phyloP scores from a whole-genome alignment of 2,329 filamentous ascomycete genomes.

The Celoporthe dispersa region DNA sequence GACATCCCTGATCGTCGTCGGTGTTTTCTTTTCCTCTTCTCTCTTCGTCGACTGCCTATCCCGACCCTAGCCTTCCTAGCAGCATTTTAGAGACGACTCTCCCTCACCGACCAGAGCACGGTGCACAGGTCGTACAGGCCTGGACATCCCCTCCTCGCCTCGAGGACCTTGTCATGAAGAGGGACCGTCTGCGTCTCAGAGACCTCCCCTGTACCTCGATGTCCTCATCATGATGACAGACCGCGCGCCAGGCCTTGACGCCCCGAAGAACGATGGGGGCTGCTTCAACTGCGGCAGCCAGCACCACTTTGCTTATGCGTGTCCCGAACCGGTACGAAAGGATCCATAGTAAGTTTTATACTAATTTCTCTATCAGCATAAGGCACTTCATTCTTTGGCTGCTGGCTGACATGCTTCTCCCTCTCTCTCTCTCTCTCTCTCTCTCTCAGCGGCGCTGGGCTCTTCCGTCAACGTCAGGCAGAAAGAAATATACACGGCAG shows the following conservation, averaged over 20 bases:
- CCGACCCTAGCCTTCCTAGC: background rate
- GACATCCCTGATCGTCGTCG: background rate
- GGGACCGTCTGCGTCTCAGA: conserved; percentile 5
- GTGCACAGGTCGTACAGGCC: background rate
- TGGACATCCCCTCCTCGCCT: background rate
- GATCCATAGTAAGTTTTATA: conserved; percentile 54
- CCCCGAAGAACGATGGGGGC: conserved; percentile 39
- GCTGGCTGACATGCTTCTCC: background rate
- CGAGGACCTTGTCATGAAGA: conserved; percentile 11
- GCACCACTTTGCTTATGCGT: conserved; percentile 58
- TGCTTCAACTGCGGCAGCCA: conserved; percentile 60
- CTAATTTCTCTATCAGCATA: conserved; percentile 1
- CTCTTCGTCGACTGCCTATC: background rate
- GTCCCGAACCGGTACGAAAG: conserved; percentile 53
- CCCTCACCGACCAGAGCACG: background rate
- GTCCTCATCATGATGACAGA: conserved; percentile 34
- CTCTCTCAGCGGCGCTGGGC: conserved; percentile 33
- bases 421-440: background rate
- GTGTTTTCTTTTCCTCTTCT: background rate
- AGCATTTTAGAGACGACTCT: background rate
- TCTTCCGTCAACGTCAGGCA: conserved; percentile 33
- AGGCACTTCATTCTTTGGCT: background rate
- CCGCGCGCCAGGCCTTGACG: conserved; percentile 37
- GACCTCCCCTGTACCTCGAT: background rate
- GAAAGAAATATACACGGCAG: conserved; percentile 20